Percentiles rank a stretch among this genome's conserved stretches.
phyloP scores from a whole-genome alignment of 805 yeast genomes.

The Saturnispora dispora region DNA sequence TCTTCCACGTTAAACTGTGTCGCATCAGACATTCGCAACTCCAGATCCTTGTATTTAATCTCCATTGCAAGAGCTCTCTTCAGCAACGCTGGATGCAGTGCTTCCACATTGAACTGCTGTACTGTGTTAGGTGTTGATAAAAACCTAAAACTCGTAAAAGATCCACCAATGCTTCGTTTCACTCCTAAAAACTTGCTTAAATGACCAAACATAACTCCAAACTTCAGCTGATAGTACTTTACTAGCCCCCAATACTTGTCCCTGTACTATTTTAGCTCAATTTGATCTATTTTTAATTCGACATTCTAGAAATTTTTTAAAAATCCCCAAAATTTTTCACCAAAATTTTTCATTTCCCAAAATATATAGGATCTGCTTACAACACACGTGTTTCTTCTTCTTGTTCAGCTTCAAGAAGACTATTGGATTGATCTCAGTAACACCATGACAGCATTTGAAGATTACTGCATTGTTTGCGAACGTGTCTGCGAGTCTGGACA shows the following conservation, averaged over 20 bases:
- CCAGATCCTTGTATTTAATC: conserved; percentile 34
- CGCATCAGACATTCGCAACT: conserved; percentile 34
- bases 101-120: background rate
- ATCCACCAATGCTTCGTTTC: background rate
- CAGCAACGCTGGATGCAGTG: conserved; percentile 40
- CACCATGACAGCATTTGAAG: conserved; percentile 32
- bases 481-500: conserved; percentile 24
- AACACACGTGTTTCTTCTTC: background rate
- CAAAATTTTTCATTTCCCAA: background rate
- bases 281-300: conserved; percentile 2
- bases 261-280: background rate
- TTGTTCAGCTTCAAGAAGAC: background rate
- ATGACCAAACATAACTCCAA: background rate
- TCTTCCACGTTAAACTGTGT: conserved; percentile 35
- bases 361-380: background rate
- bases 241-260: background rate
- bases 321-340: background rate
- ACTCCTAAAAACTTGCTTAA: background rate
- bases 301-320: conserved; percentile 1
- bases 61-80: conserved; percentile 37
- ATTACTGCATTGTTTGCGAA: conserved; percentile 30
- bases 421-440: background rate
- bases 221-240: background rate
- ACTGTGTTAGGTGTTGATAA: background rate
- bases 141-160: background rate